Evolutionary conservation across 2,329 filamentous ascomycete species (phyloP), one percentile per base, ranked within the genome.

Genomic region (Neonectria neomacrospora): DNA sequence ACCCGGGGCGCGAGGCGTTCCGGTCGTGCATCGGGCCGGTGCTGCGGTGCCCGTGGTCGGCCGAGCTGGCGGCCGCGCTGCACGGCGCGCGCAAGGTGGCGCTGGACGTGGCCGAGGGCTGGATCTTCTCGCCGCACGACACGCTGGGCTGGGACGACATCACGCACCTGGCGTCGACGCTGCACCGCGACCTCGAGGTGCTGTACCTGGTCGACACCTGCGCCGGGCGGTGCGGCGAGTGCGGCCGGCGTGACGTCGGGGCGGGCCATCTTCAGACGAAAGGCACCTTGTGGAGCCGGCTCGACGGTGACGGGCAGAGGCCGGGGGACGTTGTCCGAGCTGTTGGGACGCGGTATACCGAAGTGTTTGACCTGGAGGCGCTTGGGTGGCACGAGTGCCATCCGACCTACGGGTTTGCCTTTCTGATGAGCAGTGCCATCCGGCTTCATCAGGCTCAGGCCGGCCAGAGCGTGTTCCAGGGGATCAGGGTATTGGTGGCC

Each of bases 151-250:
- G 67, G 9, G 74, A 77, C 11, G 76, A 77, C 60, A 66, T 71
- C 22, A 65, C 70, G 2, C 75, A 71, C 42, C 58, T 77, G 18
- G 73, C 73, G 5, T 76, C 68, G 11, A 74, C 71, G 48, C 55
- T 77, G 20, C 73, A 77, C 18, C 67, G 68, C 18, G 67, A 62
- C 0, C 57, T 77, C 14, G 73, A 75, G 39, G 72, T 76, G 61
- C 45, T 78, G 48, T 78, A 77, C 30, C 61, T 78, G 7, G 74
- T 78, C 30, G 75, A 76, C 51, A 58, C 73, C 18, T 72, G 72
- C 32, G 54, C 66, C 2, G 73, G 73, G 23, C 67, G 73, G 2
- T 75, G 73, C 37, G 61, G 56, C 3, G 57, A 65, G 3, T 75
- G 73, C n/a, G 34, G 61, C 3, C 65, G 65, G 22, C 48, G 59